Percentiles rank a stretch among this genome's conserved stretches.
phyloP scores from a whole-genome alignment of 2,329 filamentous ascomycete genomes.

The Oidium heveae region DNA sequence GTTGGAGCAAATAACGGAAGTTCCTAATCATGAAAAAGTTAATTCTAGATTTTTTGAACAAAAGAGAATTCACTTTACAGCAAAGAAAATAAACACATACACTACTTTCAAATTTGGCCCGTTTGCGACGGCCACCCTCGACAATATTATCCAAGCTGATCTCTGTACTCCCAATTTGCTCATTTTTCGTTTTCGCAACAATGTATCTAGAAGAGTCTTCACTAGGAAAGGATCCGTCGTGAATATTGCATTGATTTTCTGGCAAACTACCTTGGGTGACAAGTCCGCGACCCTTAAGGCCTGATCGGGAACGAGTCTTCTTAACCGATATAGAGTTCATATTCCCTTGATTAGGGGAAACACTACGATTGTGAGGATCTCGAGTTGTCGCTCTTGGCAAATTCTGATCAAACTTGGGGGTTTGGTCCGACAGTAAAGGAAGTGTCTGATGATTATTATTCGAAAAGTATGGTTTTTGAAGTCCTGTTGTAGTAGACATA shows the following conservation, averaged over 20 bases:
- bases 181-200: conserved; percentile 51
- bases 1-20: conserved; percentile 83
- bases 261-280: conserved; percentile 23
- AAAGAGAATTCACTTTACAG: too few species aligned
- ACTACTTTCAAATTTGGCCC: conserved; percentile 88
- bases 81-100: conserved; percentile 32
- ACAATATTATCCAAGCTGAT: conserved; percentile 98
- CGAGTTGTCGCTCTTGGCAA: conserved; percentile 44
- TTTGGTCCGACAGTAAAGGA: conserved; percentile 24
- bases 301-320: conserved; percentile 41
- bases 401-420: conserved; percentile 31
- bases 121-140: conserved; percentile 82
- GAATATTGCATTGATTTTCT: conserved; percentile 38
- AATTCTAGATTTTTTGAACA: conserved; percentile 1
- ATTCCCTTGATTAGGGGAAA: conserved; percentile 42
- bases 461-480: conserved; percentile 28
- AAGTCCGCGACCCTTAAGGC: conserved; percentile 39
- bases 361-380: conserved; percentile 50
- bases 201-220: conserved; percentile 57
- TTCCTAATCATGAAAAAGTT: conserved; percentile 34
- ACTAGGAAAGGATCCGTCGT: conserved; percentile 64
- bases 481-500: conserved; percentile 25
- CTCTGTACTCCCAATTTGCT: conserved; percentile 79
- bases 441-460: conserved; percentile 39
- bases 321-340: conserved; percentile 25